phyloP scores from a whole-genome alignment of 2,329 filamentous ascomycete genomes.

The Ceratocystis destructans region DNA sequence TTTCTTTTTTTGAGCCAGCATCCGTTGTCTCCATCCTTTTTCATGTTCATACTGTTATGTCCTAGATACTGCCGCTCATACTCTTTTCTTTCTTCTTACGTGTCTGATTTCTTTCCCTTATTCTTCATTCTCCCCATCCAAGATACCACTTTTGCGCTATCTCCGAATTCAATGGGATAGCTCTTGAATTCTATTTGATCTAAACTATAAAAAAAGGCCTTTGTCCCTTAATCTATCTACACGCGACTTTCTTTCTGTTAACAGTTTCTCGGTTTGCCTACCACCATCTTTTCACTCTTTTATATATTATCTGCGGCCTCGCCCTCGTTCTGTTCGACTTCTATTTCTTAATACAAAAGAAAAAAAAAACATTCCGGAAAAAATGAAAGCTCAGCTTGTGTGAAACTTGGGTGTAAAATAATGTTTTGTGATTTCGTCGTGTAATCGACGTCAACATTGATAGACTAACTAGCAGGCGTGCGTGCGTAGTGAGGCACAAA shows the following conservation, averaged over 20 bases:
- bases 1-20: neutral
- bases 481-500: neutral
- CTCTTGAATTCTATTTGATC: neutral
- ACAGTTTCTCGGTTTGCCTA: neutral
- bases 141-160: conserved; percentile 1
- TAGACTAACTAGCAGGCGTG: too few relatives aligned
- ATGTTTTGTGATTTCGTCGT: neutral
- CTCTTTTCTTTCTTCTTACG: neutral
- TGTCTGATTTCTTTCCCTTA: neutral
- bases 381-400: neutral
- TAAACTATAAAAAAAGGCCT: neutral
- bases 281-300: neutral
- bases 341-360: neutral
- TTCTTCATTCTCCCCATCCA: neutral
- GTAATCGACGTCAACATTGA: too few relatives aligned
- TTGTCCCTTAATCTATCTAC: neutral
- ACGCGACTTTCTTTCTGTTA: neutral
- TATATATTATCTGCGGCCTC: neutral
- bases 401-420: neutral
- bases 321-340: neutral
- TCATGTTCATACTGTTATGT: neutral
- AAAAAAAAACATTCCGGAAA: neutral
- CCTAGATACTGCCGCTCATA: neutral
- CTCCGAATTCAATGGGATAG: neutral
- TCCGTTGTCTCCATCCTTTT: neutral